Percentiles rank a stretch among this genome's conserved stretches.
Conservation (phyloP, 352 stramenopile genomes). For the Pythium phragmitis region DNA sequence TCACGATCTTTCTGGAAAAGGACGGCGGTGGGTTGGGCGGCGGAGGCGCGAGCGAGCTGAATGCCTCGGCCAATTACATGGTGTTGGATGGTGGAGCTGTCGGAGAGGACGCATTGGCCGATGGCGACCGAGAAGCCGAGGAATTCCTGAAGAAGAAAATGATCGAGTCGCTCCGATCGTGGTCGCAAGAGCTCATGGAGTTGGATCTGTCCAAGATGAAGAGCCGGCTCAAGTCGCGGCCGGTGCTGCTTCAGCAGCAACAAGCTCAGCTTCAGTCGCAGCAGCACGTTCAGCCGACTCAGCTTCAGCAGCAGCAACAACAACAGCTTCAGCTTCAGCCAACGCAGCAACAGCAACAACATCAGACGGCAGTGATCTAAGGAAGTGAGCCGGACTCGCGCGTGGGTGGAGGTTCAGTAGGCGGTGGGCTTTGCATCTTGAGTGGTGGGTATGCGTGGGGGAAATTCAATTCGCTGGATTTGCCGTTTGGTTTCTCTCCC, state of each 20-base stretch:
- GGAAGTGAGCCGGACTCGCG: background rate
- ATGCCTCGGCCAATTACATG: background rate
- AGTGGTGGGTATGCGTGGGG: background rate
- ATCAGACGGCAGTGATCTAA: slow-evolving; percentile 38
- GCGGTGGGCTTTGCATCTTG: background rate
- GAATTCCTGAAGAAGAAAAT: slow-evolving; percentile 78
- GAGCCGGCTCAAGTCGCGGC: slow-evolving; percentile 51
- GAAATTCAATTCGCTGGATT: background rate
- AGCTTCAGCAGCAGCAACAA: slow-evolving; percentile 12
- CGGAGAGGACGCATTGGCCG: slow-evolving; percentile 5
- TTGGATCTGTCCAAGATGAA: slow-evolving; percentile 68
- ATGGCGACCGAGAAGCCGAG: slow-evolving; percentile 38
- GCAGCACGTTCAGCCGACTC: slow-evolving; percentile 14
- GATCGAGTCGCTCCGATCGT: slow-evolving; percentile 61
- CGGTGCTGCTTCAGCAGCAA: background rate
- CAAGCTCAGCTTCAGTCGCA: slow-evolving; percentile 1
- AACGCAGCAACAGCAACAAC: slow-evolving; percentile 12
- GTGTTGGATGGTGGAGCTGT: slow-evolving; percentile 1
- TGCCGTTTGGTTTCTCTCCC: background rate
- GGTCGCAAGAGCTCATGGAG: slow-evolving; percentile 74
- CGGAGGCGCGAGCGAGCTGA: background rate
- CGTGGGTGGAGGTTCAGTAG: background rate
- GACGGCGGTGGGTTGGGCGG: slow-evolving; percentile 32
- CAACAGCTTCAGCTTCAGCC: slow-evolving; percentile 8
- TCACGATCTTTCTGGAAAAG: slow-evolving; percentile 72